phyloP scores from a whole-genome alignment of 2,329 filamentous ascomycete species.

The Monilinia polystroma region DNA sequence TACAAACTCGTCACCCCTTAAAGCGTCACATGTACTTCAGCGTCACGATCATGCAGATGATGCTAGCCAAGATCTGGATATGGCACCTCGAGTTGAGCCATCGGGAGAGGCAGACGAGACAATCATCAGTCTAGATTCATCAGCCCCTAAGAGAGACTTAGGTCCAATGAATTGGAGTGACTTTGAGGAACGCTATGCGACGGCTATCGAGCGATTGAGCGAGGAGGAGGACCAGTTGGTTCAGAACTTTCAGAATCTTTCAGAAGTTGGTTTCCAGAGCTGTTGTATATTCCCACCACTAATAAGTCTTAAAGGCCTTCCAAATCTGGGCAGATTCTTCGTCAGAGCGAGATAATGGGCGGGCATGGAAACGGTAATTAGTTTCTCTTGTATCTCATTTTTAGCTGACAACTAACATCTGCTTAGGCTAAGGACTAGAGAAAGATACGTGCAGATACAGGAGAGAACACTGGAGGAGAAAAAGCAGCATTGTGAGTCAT shows the following conservation, averaged over 20 bases:
- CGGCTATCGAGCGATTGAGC: constrained; percentile 62
- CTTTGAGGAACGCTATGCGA: constrained; percentile 67
- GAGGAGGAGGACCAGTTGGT: constrained; percentile 64
- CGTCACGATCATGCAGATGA: constrained; percentile 10
- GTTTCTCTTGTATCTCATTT: constrained; percentile 2
- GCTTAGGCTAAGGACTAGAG: constrained; percentile 71
- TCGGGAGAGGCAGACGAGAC: constrained; percentile 1
- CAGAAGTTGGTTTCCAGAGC: constrained; percentile 44
- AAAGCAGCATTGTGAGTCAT: constrained; percentile 72
- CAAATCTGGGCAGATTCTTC: constrained; percentile 74
- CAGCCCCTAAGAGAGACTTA: constrained; percentile 7
- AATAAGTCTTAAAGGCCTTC: constrained; percentile 62
- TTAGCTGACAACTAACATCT: constrained; percentile 21
- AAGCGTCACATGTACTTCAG: constrained; percentile 12
- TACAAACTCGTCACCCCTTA: constrained; percentile 15
- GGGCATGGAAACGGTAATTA: constrained; percentile 70
- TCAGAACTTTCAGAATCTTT: constrained; percentile 64
- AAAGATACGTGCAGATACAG: constrained; percentile 70
- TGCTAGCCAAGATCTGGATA: neutral
- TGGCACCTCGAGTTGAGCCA: neutral
- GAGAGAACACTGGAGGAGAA: constrained; percentile 71
- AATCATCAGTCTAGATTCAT: constrained; percentile 1
- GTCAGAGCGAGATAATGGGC: constrained; percentile 68
- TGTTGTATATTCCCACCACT: neutral
- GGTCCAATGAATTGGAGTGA: constrained; percentile 69